Conservation (phyloP, 1,284 basidiomycete genomes). For the Puccinia hordei region DNA sequence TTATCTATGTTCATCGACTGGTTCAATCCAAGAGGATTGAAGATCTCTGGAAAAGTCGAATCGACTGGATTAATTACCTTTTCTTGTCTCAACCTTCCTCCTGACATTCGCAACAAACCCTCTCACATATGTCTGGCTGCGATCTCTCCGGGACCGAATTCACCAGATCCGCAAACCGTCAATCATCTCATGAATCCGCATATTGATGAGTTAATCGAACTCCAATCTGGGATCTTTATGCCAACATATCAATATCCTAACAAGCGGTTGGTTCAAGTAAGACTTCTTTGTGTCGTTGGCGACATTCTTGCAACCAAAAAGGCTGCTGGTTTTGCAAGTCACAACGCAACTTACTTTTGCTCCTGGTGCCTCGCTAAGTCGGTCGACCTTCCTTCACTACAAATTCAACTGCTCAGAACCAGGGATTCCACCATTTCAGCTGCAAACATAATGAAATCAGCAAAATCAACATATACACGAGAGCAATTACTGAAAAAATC, state of each 20-base stretch:
- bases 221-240: slow-evolving; percentile 9
- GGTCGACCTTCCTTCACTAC: neutral
- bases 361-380: slow-evolving; percentile 5
- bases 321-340: slow-evolving; percentile 30
- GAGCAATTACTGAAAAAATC: neutral
- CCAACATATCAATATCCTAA: slow-evolving; percentile 30
- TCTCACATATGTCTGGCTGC: slow-evolving; percentile 8
- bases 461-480: neutral
- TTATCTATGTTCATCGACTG: too few relatives aligned
- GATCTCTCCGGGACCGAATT: slow-evolving; percentile 23
- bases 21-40: slow-evolving; percentile 29
- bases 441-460: neutral
- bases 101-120: slow-evolving; percentile 5
- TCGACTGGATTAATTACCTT: slow-evolving; percentile 17
- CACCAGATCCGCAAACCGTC: neutral
- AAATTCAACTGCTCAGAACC: neutral
- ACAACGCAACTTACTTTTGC: slow-evolving; percentile 24
- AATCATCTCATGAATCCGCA: slow-evolving; percentile 11
- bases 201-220: slow-evolving; percentile 14
- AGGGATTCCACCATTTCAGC: neutral
- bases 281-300: slow-evolving; percentile 19
- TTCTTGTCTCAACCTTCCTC: slow-evolving; percentile 26
- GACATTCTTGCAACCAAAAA: slow-evolving; percentile 33
- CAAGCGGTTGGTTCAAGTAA: slow-evolving; percentile 5
- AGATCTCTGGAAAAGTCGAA: slow-evolving; percentile 4